Conservation (phyloP, 2,329 filamentous ascomycete genomes). For the Fusarium succisae region DNA sequence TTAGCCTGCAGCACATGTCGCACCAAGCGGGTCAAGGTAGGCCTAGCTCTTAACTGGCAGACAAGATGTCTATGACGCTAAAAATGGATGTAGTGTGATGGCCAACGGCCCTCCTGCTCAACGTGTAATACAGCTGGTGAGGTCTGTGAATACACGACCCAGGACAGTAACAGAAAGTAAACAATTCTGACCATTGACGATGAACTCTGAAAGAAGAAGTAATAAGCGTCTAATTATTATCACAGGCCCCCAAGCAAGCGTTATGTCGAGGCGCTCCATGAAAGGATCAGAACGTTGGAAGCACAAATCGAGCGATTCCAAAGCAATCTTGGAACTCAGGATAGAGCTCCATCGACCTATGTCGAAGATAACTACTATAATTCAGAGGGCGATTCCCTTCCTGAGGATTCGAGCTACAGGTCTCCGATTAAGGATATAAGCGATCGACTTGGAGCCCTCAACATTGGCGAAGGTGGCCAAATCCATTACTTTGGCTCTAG, state of each 20-base stretch:
- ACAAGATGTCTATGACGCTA: not conserved
- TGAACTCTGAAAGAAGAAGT: fast-evolving
- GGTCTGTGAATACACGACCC: not conserved
- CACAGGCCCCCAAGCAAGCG: not conserved
- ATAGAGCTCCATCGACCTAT: fast-evolving
- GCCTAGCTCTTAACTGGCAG: too few species aligned
- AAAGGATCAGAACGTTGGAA: not conserved
- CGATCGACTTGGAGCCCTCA: not conserved
- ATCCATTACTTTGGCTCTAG: not conserved
- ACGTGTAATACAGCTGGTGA: not conserved
- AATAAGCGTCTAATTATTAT: fast-evolving
- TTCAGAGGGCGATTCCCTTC: fast-evolving
- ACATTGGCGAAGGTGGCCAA: not conserved
- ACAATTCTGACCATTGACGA: fast-evolving
- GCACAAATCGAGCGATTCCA: not conserved
- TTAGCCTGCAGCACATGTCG: not conserved
- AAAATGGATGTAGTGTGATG: not conserved
- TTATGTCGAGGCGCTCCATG: not conserved
- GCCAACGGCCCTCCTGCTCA: not conserved
- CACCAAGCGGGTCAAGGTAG: not conserved
- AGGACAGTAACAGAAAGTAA: slow-evolving; percentile 2
- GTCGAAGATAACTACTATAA: not conserved
- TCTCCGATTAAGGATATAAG: not conserved
- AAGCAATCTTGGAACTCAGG: fast-evolving
- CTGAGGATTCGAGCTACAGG: not conserved